Base-by-base conservation (phyloP, 2,329 filamentous ascomycete genomes). In the Monilinia fructicola region DNA sequence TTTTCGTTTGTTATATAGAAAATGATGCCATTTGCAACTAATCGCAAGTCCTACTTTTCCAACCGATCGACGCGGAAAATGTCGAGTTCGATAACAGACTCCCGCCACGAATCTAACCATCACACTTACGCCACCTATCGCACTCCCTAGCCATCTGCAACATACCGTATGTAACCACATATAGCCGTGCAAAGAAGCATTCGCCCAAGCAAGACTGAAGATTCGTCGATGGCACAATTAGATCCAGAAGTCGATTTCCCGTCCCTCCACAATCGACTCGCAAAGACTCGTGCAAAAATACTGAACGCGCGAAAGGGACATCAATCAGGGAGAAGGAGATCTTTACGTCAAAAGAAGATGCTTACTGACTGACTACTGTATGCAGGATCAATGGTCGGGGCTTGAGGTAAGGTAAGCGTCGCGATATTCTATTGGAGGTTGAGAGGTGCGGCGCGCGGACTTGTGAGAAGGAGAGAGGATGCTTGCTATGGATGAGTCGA, bases 11-110 rank as follows among this genome's bases (percentile, higher is more conserved):
- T 31, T 48, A 21, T 7, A 59, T 46, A 31, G 56, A 35, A 59
- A 59, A 46, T 59, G 56, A 35, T 59, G 21, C 26, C 1, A 59
- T 59, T 59, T 48, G 11, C 26, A 26, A 23, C 42, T 48, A 59
- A 59, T 59, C 42, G 21, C 28, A 46, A 18, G 18, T 18, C 26
- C 9, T 4, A 14, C 5, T 46, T 14, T 16, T 59, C 40, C 21
- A 31, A 59, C 11, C 16, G 7, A 46, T 5, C 40, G 18, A 46
- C 18, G 21, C 10, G 21, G 6, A 31, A 14, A 31, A 14, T 44
- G 18, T 21, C 23, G 23, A 1, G 40, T 21, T 46, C 23, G 21
- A 55, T 14, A 26, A 16, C 12, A 5, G 40, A 42, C 40, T 40
- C 16, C 18, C 3, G 12, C 40, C 2, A 14, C 40, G 4, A 42